These are phyloP conservation scores for Warburgia ugandensis DNA, from an alignment of 164 flowering plant species.

Conservation along the genomic window DNA sequence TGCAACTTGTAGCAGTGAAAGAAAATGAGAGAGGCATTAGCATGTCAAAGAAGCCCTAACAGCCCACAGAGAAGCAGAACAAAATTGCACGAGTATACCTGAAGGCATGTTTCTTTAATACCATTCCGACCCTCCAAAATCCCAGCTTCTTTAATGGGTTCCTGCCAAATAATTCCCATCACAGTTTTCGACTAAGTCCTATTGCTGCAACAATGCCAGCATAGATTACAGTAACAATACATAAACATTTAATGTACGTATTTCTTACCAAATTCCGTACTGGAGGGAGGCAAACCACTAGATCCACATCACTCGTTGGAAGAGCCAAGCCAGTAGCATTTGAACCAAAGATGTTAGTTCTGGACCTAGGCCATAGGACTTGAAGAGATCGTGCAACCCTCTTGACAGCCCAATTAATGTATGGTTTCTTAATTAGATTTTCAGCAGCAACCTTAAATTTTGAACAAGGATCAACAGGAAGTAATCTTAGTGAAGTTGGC, in stretches of 20 bases:
- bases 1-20: background rate
- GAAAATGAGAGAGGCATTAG: background rate
- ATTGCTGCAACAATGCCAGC: background rate
- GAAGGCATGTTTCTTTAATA: slow-evolving; percentile 96
- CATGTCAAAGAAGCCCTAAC: background rate
- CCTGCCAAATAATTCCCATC: slow-evolving; percentile 32
- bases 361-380: slow-evolving; percentile 93
- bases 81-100: slow-evolving; percentile 40
- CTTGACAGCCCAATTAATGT: slow-evolving; percentile 91
- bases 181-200: slow-evolving; percentile 2
- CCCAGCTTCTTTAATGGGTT: slow-evolving; percentile 99
- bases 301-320: slow-evolving; percentile 96
- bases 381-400: slow-evolving; percentile 91
- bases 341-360: slow-evolving; percentile 90
- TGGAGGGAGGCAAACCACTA: slow-evolving; percentile 96
- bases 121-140: slow-evolving; percentile 98
- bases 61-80: slow-evolving; percentile 4
- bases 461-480: slow-evolving; percentile 13
- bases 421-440: slow-evolving; percentile 74
- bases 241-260: background rate
- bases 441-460: slow-evolving; percentile 65
- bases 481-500: slow-evolving; percentile 1
- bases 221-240: background rate
- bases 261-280: slow-evolving; percentile 91
- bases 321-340: slow-evolving; percentile 91